Conservation (phyloP, 2,329 filamentous ascomycete species). For the Neophaeococcomyces mojaviensis region DNA sequence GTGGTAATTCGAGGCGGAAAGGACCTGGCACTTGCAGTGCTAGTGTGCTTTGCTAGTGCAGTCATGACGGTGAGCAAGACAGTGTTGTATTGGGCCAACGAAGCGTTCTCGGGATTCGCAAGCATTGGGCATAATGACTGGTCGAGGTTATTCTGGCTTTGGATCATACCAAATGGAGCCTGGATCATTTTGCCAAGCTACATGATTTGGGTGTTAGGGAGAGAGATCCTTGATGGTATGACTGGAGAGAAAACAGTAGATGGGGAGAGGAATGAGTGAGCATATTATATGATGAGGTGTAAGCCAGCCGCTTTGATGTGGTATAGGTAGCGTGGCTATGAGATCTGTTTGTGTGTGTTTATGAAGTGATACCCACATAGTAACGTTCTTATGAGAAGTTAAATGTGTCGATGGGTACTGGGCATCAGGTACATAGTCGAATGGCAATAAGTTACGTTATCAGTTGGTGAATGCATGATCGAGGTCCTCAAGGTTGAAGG, state of each 20-base stretch:
- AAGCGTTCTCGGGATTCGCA: constrained; percentile 52
- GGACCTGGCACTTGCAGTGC: constrained; percentile 45
- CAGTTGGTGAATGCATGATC: too few relatives aligned
- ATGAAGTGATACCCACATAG: too few relatives aligned
- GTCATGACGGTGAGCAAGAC: constrained; percentile 63
- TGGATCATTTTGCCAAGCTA: constrained; percentile 59
- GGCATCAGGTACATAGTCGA: too few relatives aligned
- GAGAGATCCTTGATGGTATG: constrained; percentile 54
- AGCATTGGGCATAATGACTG: constrained; percentile 56
- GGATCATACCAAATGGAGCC: constrained; percentile 58
- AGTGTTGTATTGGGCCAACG: constrained; percentile 57
- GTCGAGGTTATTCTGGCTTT: constrained; percentile 47
- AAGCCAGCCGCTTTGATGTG: too few relatives aligned
- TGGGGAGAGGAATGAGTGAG: too few relatives aligned
- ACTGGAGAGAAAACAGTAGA: constrained; percentile 18
- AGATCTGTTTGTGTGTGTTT: too few relatives aligned
- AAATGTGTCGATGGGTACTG: too few relatives aligned
- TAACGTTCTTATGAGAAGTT: too few relatives aligned
- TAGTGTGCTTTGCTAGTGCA: constrained; percentile 52
- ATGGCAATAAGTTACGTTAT: too few relatives aligned
- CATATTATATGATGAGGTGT: too few relatives aligned
- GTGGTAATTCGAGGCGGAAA: constrained; percentile 9
- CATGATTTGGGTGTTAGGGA: constrained; percentile 52
- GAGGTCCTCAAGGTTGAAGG: too few relatives aligned
- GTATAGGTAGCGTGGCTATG: too few relatives aligned